Conservation (phyloP, 495 filamentous ascomycete genomes). For the Bombardia bombarda region DNA sequence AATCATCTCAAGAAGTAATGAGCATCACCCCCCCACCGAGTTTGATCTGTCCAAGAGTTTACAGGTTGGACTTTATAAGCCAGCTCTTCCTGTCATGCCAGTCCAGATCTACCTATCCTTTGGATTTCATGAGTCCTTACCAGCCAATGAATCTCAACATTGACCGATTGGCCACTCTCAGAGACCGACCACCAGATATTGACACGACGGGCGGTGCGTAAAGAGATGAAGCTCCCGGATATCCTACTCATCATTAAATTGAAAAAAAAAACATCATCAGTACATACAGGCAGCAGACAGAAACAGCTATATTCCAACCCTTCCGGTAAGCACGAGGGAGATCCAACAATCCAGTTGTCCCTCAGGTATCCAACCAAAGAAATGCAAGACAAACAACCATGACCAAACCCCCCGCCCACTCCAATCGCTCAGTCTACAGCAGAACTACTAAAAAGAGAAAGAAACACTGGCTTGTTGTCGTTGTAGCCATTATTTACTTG, state of each 20-base stretch:
- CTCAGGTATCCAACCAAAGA: constrained; percentile 15
- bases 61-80: no score
- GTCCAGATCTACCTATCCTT: no score
- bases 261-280: constrained; percentile 5
- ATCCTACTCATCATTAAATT: not conserved
- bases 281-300: constrained; percentile 1
- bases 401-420: no score
- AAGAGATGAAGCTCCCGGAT: not conserved
- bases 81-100: no score
- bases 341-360: constrained; percentile 2
- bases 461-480: not conserved
- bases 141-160: no score
- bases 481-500: constrained; percentile 3
- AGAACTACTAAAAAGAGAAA: not conserved
- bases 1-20: no score
- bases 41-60: no score
- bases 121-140: no score
- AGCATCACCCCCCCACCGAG: no score
- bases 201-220: not conserved
- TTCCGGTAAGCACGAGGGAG: not conserved
- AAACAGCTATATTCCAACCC: constrained; percentile 3
- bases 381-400: constrained; percentile 3
- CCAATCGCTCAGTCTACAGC: no score
- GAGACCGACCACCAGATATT: constrained; percentile 2
- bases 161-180: no score